Conservation (phyloP, 2,329 filamentous ascomycete species). For the Fusarium xylarioides region DNA sequence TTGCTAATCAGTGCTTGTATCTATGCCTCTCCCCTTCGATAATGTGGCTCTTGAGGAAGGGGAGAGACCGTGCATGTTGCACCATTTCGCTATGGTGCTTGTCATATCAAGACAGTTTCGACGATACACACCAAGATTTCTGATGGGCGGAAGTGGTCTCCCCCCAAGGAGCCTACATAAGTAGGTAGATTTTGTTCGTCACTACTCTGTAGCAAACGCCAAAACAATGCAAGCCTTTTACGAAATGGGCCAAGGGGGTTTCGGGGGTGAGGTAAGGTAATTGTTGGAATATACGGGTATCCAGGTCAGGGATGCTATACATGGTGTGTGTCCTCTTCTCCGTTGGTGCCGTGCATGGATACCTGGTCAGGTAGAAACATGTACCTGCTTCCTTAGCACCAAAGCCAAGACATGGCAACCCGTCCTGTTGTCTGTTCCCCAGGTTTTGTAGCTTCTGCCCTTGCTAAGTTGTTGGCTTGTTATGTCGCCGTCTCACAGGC, state of each 20-base stretch:
- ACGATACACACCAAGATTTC: constrained; percentile 9
- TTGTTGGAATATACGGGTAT: constrained; percentile 3
- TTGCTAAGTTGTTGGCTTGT: background rate
- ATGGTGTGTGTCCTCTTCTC: background rate
- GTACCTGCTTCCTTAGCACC: constrained; percentile 39
- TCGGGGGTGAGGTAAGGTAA: constrained; percentile 15
- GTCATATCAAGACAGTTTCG: background rate
- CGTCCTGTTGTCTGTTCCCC: constrained; percentile 38
- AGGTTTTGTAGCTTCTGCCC: constrained; percentile 38
- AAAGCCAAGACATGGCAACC: constrained; percentile 39
- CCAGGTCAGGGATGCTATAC: constrained; percentile 19
- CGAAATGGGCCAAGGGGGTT: constrained; percentile 14
- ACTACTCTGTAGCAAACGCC: background rate
- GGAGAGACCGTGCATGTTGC: constrained; percentile 15
- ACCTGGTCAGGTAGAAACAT: constrained; percentile 1
- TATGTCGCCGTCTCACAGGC: constrained; percentile 34
- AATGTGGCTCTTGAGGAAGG: constrained; percentile 28
- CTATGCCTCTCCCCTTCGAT: background rate
- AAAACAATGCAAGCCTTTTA: constrained; percentile 9
- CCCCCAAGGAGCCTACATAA: background rate
- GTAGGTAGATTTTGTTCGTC: background rate
- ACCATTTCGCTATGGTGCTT: constrained; percentile 10
- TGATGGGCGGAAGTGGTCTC: constrained; percentile 7
- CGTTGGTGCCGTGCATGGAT: constrained; percentile 13
- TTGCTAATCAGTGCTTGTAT: constrained; percentile 21